These are phyloP conservation scores for Luvunga scandens DNA, from an alignment of 345 rosid genomes.

Conservation along the genomic window DNA sequence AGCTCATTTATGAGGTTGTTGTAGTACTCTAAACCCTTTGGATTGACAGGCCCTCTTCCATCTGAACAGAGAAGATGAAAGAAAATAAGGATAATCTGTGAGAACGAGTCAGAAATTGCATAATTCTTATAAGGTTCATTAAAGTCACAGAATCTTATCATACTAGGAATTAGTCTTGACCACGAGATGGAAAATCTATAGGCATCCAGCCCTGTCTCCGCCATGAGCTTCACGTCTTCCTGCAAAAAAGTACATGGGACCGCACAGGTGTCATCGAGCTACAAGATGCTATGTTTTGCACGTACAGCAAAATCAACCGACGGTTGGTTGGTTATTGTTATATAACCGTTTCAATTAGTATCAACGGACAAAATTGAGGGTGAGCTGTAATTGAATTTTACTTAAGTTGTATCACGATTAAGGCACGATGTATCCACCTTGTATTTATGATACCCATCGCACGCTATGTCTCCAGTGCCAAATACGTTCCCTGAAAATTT, in stretches of 20 bases:
- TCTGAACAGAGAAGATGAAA: slow-evolving; percentile 20
- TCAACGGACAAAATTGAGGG: background rate
- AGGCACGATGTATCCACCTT: slow-evolving; percentile 34
- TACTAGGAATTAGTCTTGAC: slow-evolving; percentile 80
- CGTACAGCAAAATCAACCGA: background rate
- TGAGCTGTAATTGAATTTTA: background rate
- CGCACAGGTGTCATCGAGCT: background rate
- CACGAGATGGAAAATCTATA: slow-evolving; percentile 79
- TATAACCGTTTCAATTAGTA: background rate
- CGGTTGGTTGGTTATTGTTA: background rate
- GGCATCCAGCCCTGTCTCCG: slow-evolving; percentile 54
- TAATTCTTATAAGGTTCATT: background rate
- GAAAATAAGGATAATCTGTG: background rate
- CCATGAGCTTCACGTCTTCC: slow-evolving; percentile 87
- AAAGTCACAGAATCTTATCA: background rate
- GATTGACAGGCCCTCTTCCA: slow-evolving; percentile 64
- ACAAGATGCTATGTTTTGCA: background rate
- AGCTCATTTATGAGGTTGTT: slow-evolving; percentile 55
- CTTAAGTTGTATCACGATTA: background rate
- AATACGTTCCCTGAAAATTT: slow-evolving; percentile 31
- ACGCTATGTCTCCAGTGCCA: slow-evolving; percentile 49
- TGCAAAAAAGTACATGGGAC: slow-evolving; percentile 18
- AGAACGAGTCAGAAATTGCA: background rate
- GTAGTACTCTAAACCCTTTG: slow-evolving; percentile 55
- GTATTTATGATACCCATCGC: slow-evolving; percentile 60